Evolutionary conservation across 805 yeast species (phyloP).

Genomic region (Yarrowia deformans): DNA sequence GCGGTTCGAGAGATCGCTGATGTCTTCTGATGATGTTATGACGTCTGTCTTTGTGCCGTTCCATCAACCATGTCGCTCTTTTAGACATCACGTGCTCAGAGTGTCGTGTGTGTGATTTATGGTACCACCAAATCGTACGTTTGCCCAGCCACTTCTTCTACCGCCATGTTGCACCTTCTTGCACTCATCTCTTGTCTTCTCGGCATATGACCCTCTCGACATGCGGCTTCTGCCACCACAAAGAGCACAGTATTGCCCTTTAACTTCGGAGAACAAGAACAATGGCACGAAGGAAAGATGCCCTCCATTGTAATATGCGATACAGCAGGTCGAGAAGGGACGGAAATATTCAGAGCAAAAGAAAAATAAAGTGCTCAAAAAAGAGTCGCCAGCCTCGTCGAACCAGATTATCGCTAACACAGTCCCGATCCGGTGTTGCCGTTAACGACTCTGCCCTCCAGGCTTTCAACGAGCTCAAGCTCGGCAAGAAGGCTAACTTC

Average conservation of each 20-base stretch:
- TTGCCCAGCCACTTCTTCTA: neutral
- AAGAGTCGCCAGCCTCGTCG: neutral
- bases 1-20: neutral
- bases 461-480: slow-evolving; percentile 95
- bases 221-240: slow-evolving; percentile 23
- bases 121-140: neutral
- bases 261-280: neutral
- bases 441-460: slow-evolving; percentile 88
- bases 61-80: neutral
- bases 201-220: slow-evolving; percentile 13
- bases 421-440: slow-evolving; percentile 63
- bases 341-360: slow-evolving; percentile 1
- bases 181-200: neutral
- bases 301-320: slow-evolving; percentile 3
- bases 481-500: slow-evolving; percentile 80
- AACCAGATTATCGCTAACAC: slow-evolving; percentile 7
- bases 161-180: neutral
- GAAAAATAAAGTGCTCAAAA: neutral
- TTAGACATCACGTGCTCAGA: too few species aligned
- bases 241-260: slow-evolving; percentile 13
- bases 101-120: neutral
- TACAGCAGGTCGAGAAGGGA: slow-evolving; percentile 17
- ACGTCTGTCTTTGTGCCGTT: neutral
- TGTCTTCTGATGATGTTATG: neutral
- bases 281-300: neutral